These are phyloP conservation scores for Boletellus ananas DNA, from an alignment of 768 basidiomycete species.

Conservation along the genomic window DNA sequence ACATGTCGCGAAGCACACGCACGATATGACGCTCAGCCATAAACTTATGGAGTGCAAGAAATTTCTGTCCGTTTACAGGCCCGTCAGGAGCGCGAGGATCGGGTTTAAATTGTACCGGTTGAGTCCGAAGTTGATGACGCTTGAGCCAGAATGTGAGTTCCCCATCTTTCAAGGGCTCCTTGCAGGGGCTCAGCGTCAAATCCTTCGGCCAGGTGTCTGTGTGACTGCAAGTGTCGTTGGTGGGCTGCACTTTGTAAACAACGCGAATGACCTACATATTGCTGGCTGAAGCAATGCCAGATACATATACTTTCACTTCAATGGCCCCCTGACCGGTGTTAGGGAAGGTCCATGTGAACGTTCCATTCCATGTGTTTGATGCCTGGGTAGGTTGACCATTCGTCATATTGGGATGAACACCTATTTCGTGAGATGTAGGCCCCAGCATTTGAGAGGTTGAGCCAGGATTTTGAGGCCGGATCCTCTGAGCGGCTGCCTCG, in stretches of 20 bases:
- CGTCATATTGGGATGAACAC: neutral
- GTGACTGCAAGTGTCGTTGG: conserved; percentile 36
- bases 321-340: conserved; percentile 33
- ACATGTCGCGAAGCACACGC: conserved; percentile 17
- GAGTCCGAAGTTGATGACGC: conserved; percentile 32
- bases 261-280: conserved; percentile 33
- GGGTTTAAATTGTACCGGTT: conserved; percentile 39
- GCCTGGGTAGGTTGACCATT: conserved; percentile 1
- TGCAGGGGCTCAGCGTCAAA: conserved; percentile 40
- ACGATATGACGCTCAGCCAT: conserved; percentile 46
- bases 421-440: conserved; percentile 10
- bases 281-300: conserved; percentile 17
- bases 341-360: conserved; percentile 40
- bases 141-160: conserved; percentile 50
- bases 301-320: conserved; percentile 40
- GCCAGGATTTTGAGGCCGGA: conserved; percentile 21
- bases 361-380: conserved; percentile 44
- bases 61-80: conserved; percentile 41
- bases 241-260: neutral
- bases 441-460: conserved; percentile 18
- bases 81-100: conserved; percentile 33
- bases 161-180: conserved; percentile 35
- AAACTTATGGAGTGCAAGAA: conserved; percentile 38
- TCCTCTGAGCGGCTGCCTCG: conserved; percentile 36
- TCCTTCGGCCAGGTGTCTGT: conserved; percentile 50